A percentile compares a stretch with the other conserved stretches of the same genome.
Conservation (phyloP, 1,284 basidiomycete species). For the Mycosarcoma mackinlayi region DNA sequence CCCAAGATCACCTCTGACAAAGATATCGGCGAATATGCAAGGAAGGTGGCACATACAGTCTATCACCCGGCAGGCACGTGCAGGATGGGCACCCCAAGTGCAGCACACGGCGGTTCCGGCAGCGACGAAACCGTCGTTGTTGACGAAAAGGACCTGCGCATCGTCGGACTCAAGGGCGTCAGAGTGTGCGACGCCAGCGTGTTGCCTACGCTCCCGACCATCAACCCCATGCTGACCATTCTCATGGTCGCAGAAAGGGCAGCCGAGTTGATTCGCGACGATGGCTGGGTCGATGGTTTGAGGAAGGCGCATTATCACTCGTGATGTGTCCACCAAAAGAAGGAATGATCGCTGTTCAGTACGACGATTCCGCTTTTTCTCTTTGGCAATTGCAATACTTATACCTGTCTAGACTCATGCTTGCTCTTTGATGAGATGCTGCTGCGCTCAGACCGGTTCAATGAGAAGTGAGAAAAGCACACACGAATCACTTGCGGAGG, state of each 20-base stretch:
- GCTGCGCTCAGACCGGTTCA: not conserved
- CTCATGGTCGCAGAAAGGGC: constrained; percentile 66
- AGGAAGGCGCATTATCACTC: constrained; percentile 31
- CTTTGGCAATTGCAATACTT: no score
- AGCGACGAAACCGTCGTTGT: constrained; percentile 62
- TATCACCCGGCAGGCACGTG: constrained; percentile 69
- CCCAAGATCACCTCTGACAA: constrained; percentile 65
- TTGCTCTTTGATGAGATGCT: not conserved
- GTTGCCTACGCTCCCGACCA: constrained; percentile 65
- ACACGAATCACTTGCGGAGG: no score
- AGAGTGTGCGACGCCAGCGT: constrained; percentile 66
- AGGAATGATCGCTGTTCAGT: no score
- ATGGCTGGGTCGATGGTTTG: constrained; percentile 58
- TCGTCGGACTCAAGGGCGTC: constrained; percentile 62
- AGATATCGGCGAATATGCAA: constrained; percentile 64
- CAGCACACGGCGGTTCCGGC: constrained; percentile 17
- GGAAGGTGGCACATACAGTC: constrained; percentile 67
- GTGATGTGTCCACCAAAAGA: not conserved
- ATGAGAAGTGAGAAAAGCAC: no score
- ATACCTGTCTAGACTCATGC: no score
- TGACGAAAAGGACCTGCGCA: constrained; percentile 60
- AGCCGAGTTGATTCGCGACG: constrained; percentile 62
- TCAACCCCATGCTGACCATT: constrained; percentile 62
- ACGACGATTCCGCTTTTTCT: no score
- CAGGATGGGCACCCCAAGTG: constrained; percentile 64